Evolutionary conservation across 2,329 filamentous ascomycete genomes (phyloP).

Genomic region (Beauveria medogensis): DNA sequence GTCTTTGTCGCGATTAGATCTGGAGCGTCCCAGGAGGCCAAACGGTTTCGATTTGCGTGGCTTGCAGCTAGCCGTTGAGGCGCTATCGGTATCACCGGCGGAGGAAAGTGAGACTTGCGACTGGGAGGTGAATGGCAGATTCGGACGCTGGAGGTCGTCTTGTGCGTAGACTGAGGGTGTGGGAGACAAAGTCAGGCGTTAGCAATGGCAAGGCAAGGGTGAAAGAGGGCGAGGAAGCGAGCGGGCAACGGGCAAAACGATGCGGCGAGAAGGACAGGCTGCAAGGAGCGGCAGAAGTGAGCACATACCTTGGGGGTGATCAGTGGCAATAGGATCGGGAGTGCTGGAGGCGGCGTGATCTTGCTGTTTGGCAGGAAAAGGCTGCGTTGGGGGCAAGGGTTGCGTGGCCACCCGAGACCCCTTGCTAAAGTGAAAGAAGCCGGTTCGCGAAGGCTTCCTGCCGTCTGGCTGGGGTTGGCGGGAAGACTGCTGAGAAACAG

Average conservation of each 20-base stretch:
- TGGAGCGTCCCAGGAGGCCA: slow-evolving; percentile 41
- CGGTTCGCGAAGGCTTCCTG: slow-evolving; percentile 37
- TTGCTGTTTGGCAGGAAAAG: slow-evolving; percentile 16
- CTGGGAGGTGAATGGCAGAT: slow-evolving; percentile 34
- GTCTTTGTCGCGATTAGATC: slow-evolving; percentile 45
- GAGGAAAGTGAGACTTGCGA: slow-evolving; percentile 47
- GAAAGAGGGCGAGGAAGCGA: neutral
- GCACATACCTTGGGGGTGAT: slow-evolving; percentile 25
- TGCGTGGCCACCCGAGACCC: slow-evolving; percentile 33
- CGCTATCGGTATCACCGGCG: slow-evolving; percentile 37
- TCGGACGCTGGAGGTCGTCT: slow-evolving; percentile 5
- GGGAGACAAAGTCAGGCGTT: neutral
- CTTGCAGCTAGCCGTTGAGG: slow-evolving; percentile 29
- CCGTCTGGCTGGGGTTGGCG: slow-evolving; percentile 27
- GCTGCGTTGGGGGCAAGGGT: slow-evolving; percentile 1
- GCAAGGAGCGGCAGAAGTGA: neutral
- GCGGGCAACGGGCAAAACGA: neutral
- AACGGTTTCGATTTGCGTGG: slow-evolving; percentile 49
- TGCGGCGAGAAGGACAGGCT: neutral
- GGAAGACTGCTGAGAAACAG: slow-evolving; percentile 14
- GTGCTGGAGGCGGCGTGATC: slow-evolving; percentile 2
- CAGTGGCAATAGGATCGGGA: neutral
- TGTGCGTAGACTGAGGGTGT: slow-evolving; percentile 26
- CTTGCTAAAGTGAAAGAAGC: slow-evolving; percentile 46
- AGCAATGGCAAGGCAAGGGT: neutral